A percentile compares a stretch with the other conserved stretches of the same genome.
These are phyloP conservation scores for Kodamaea sagamina DNA, from an alignment of 805 yeast genomes.

Conservation along the genomic window DNA sequence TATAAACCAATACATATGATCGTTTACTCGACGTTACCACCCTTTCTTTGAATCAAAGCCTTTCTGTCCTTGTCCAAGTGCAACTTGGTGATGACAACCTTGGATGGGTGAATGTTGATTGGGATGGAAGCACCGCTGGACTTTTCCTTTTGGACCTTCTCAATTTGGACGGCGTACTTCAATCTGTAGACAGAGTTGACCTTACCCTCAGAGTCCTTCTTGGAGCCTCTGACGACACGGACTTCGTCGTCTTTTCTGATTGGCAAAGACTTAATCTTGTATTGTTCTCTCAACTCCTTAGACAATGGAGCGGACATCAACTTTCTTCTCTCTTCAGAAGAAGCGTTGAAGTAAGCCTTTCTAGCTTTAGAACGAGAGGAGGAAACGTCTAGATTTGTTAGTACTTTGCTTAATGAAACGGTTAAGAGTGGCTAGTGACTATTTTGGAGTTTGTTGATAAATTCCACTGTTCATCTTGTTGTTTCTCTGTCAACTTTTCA, in stretches of 20 bases:
- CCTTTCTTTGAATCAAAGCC: conserved; percentile 95
- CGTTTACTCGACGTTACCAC: conserved; percentile 91
- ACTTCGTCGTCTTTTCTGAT: conserved; percentile 98
- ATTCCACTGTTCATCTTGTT: no score
- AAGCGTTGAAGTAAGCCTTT: conserved; percentile 99
- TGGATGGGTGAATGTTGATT: conserved; percentile 96
- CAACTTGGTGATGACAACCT: conserved; percentile 97
- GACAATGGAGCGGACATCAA: conserved; percentile 98
- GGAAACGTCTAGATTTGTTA: conserved; percentile 80
- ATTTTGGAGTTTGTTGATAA: no score
- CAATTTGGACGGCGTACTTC: conserved; percentile 94
- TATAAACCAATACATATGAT: conserved; percentile 15
- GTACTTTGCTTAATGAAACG: conserved; percentile 20
- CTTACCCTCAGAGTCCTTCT: conserved; percentile 99
- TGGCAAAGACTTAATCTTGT: conserved; percentile 94
- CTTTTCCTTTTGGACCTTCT: conserved; percentile 96
- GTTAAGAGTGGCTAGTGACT: not conserved
- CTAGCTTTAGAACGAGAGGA: conserved; percentile 99
- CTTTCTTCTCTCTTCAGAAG: conserved; percentile 92
- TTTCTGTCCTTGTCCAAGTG: conserved; percentile 99
- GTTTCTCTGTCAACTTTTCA: no score
- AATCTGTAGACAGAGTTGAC: conserved; percentile 98
- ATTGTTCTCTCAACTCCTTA: conserved; percentile 97
- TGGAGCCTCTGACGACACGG: conserved; percentile 95
- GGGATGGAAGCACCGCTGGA: conserved; percentile 97